phyloP scores from a whole-genome alignment of 140 eudicot genomes.

The Ambrosia hybrid region DNA sequence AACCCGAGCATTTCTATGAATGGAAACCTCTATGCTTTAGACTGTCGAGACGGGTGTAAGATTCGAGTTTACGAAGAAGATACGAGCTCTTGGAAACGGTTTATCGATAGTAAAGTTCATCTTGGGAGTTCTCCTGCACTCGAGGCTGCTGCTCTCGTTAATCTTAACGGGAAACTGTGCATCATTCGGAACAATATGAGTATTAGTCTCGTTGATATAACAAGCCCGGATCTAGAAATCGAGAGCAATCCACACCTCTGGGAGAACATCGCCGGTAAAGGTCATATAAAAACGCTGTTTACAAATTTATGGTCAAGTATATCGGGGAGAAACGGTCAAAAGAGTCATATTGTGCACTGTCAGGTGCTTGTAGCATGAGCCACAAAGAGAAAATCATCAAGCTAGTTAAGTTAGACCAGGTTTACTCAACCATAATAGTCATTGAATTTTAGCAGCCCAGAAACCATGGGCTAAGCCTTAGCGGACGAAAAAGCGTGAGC shows the following conservation, averaged over 20 bases:
- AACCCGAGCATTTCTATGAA: constrained; percentile 89
- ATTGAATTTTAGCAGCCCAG: too few species aligned
- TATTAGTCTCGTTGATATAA: constrained; percentile 85
- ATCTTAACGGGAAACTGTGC: constrained; percentile 83
- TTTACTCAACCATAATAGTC: too few species aligned
- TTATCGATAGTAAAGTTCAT: constrained; percentile 78
- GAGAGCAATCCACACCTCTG: constrained; percentile 90
- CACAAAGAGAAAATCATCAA: not conserved
- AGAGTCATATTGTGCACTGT: constrained; percentile 91
- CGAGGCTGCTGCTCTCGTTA: constrained; percentile 94
- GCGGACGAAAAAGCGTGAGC: too few species aligned
- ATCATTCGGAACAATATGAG: constrained; percentile 91
- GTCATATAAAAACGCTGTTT: constrained; percentile 68
- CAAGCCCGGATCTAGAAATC: constrained; percentile 55
- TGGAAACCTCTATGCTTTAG: constrained; percentile 78
- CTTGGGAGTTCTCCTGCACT: constrained; percentile 78
- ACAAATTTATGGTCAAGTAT: constrained; percentile 89
- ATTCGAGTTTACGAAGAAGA: constrained; percentile 74
- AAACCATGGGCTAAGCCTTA: too few species aligned
- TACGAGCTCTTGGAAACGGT: constrained; percentile 64
- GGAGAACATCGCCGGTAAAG: constrained; percentile 85
- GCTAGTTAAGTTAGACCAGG: too few species aligned
- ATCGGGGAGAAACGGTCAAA: constrained; percentile 77
- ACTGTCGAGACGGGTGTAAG: constrained; percentile 92
- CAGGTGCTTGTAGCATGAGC: constrained; percentile 87